Evolutionary conservation across 2,329 filamentous ascomycete genomes (phyloP), one percentile per base, ranked within the genome.

Genomic region (Bipolaris bicolor): DNA sequence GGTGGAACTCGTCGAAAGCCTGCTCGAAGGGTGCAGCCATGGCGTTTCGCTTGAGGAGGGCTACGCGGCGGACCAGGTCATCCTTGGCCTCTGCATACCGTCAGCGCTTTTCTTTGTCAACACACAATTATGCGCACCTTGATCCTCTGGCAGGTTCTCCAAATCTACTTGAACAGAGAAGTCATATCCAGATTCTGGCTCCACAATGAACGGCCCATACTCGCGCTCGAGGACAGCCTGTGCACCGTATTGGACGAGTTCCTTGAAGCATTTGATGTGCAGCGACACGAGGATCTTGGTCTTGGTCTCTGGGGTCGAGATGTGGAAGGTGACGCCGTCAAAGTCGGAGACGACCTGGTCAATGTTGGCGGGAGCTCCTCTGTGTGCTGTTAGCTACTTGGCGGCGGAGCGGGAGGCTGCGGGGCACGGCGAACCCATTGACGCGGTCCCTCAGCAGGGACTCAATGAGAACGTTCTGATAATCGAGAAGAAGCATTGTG

Each of bases 261-360:
- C 96, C 67, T 87, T 85, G 82, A 89, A 99, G 82, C 95, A 99
- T 81, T 94, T 90, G 78, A 99, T 92, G 78, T 92, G 88, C 71
- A 99, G 90, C 20, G 95, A 99, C 57, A 99, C 88, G 49, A 96
- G 85, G 66, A 99, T 97, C 81, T 96, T 92, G 48, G 91, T 89
- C 84, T 98, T 98, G 61, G 88, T 83, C 78, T 97, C 92, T 57
- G 94, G 95, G 1, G 95, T 99, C 36, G 94, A 98, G 74, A 99
- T 93, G 79, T 99, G 95, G 81, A 98, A 99, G 67, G 91, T 96
- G 69, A 98, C 95, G 76, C 94, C 94, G 80, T 99, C 96, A 76
- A 99, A 99, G 81, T 99, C 95, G 76, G 94, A 98, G 62, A 97
- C 92, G 63, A 96, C 92, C 82, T 99, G 95, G 80, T 99, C 96